Evolutionary conservation across 2,329 filamentous ascomycete genomes (phyloP).

Genomic region (Colletotrichum melonis): DNA sequence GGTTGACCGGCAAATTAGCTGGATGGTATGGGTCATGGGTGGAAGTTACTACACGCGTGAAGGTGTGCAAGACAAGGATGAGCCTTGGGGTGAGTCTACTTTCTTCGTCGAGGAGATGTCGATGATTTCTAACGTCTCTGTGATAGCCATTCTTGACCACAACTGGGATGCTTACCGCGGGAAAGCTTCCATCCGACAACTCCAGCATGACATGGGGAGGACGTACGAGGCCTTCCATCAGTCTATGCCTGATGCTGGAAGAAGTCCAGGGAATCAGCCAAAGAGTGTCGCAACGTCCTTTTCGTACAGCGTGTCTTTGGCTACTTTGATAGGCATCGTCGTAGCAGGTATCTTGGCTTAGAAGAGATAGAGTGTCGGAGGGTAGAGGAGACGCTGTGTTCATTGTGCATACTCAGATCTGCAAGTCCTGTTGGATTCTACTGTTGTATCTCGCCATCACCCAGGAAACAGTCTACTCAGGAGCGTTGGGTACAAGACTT

Average conservation of each 20-base stretch:
- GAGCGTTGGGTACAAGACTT: too few relatives aligned
- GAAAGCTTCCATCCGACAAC: background rate
- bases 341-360: background rate
- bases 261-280: background rate
- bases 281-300: background rate
- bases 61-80: conserved; percentile 58
- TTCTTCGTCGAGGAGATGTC: too few relatives aligned
- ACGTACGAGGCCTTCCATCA: conserved; percentile 22
- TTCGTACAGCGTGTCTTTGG: too few relatives aligned
- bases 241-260: background rate
- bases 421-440: too few relatives aligned
- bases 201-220: conserved; percentile 18
- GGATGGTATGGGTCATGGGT: conserved; percentile 62
- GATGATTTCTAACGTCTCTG: background rate
- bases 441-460: too few relatives aligned
- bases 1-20: conserved; percentile 42
- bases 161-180: conserved; percentile 18
- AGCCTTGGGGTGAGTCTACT: conserved; percentile 53
- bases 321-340: background rate
- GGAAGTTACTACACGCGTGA: conserved; percentile 61
- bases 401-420: background rate
- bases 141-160: conserved; percentile 9
- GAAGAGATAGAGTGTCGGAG: background rate
- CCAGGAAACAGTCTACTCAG: too few relatives aligned
- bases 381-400: background rate